Evolutionary conservation across 768 basidiomycete genomes (phyloP), one percentile per base, ranked within the genome.

Genomic region (Termitomyces bulborhizus): DNA sequence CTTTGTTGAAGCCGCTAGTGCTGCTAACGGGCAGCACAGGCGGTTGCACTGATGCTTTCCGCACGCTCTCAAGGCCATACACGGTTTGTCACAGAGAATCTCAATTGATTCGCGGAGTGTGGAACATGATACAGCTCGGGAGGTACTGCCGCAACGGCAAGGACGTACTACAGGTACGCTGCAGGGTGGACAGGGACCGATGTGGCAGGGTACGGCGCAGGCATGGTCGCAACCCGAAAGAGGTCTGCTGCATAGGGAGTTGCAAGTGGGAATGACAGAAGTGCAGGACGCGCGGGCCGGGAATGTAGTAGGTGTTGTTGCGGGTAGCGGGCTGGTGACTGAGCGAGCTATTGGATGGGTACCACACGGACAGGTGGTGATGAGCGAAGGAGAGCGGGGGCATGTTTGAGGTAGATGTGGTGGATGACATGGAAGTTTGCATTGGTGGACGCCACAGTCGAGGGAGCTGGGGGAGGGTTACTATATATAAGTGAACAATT

Each of bases 1-100:
- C 60, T 78, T 77, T 46, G 68, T 58, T 21, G 68, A 57, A 13
- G 68, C 63, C 12, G 79, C 76, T 4, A 89, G 71, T 18, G 78
- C 81, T 0, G 93, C 88, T 0, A 98, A 79, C 0, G 97, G 95
- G 63, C 97, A 99, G 66, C 97, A 98, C 8, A 86, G 56, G 3
- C 94, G 79, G 16, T 77, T 75, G 65, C 97, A 98, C 58, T 88
- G 85, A 63, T 99, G 97, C 21, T 85, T 76, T 0, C 95, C 92
- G 65, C 97, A 98, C 7, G 82, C 78, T 15, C 93, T 82, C 9
- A 93, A 72, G 0, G 86, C 89, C 18, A 73, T 71, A 65, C 97
- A 99, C 1, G 85, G 81, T 32, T 82, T 79, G 54, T 93, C 87
- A 68, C 97, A 98, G 1, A 88, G 68, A 41, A 94, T 78, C 54